A percentile compares a stretch with the other conserved stretches of the same genome.
These are phyloP conservation scores for Brassica hybrid DNA, from an alignment of 441 rosid species.

Conservation along the genomic window DNA sequence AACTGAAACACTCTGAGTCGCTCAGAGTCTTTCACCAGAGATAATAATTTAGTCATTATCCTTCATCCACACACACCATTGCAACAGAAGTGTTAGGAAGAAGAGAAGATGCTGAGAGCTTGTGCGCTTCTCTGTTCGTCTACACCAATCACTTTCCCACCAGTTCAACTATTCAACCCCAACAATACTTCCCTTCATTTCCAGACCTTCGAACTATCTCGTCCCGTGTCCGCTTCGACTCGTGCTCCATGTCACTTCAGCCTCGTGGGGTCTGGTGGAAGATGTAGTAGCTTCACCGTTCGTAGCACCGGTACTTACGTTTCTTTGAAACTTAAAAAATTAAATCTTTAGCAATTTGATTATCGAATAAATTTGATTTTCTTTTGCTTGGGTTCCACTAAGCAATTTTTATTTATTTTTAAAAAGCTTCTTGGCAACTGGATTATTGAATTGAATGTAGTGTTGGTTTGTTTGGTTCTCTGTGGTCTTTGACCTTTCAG, in stretches of 20 bases:
- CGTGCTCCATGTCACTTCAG: constrained; percentile 38
- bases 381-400: background rate
- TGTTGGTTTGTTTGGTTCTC: background rate
- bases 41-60: constrained; percentile 25
- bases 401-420: too few species aligned
- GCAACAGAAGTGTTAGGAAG: background rate
- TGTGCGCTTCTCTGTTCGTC: constrained; percentile 51
- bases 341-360: background rate
- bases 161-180: constrained; percentile 31
- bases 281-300: constrained; percentile 43
- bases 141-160: constrained; percentile 38
- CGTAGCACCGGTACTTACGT: constrained; percentile 52
- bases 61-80: background rate
- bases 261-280: constrained; percentile 31
- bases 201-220: constrained; percentile 25
- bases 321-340: too few species aligned
- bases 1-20: background rate
- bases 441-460: background rate
- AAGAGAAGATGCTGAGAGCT: constrained; percentile 48
- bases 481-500: constrained; percentile 47
- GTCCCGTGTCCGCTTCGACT: constrained; percentile 38
- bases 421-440: constrained; percentile 2
- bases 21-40: constrained; percentile 7
- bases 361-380: background rate
- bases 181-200: constrained; percentile 18